Evolutionary conservation across 108 stramenopile species (phyloP), one percentile per base, ranked within the genome.

Genomic region (Aurantiochytrium sp.): DNA sequence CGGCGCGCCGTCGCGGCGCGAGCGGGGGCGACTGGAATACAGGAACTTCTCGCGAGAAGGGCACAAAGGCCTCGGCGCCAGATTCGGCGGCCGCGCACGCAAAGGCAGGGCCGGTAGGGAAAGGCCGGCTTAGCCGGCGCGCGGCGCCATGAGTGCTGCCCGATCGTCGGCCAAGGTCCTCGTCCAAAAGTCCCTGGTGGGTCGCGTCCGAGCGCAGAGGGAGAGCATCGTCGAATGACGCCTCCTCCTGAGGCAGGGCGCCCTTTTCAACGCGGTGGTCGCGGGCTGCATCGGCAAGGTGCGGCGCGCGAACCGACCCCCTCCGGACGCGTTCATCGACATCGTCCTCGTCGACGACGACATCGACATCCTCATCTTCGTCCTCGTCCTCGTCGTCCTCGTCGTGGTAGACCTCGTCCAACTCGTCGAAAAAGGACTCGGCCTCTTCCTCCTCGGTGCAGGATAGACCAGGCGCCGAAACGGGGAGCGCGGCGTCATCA

Each of bases 351-450:
- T 81, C 73, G 6, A 30, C 73, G 17, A 30, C 73, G 6, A 30
- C 73, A 48, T 81, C 73, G 42, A 30, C 73, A 42, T 81, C 73
- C 1, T 81, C 73, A n/a, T 81, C 73, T 1, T 48, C 73, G 32
- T 81, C 73, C 6, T 48, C 73, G 12, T 81, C 73, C 6, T 81
- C 69, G 6, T 73, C 73, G 24, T 81, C 73, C n/a, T 81, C 73
- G 12, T 81, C 73, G 73, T 81, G 73, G 24, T 81, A 81, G 2
- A 81, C 19, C 39, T 81, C 73, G 3, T 81, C 73, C 42, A 48
- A 12, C n/a, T 81, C 73, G 45, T 48, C 39, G 32, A 48, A 81
- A 1, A 41, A 81, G n/a, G 73, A 81, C 32, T 81, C 73, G 15
- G 45, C 73, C 24, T 81, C 73, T 48, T 81, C 73, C 12, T 81